Evolutionary conservation across 805 yeast genomes (phyloP), one percentile per base, ranked within the genome.

Genomic region (Myxozyma vanderwaltii): DNA sequence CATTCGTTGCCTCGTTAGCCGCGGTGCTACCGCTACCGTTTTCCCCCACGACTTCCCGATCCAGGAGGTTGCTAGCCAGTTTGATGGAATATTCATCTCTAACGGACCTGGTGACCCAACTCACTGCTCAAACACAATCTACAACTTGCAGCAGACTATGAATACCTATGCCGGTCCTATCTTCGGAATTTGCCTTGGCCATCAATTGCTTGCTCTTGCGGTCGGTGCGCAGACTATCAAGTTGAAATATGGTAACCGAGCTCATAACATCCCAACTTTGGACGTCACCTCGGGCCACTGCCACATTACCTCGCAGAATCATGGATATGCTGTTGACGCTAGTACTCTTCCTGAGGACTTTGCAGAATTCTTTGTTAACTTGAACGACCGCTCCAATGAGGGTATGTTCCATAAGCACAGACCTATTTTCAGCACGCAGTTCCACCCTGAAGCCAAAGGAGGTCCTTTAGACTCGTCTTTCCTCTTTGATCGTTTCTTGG

Each of bases 381-480:
- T 92, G 76, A 94, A 94, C 74, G 99, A 94, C 75, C 86, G 90
- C 73, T 88, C 96, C 55, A 94, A 94, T 75, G 99, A 94, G 77
- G 99, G 99, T 69, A 91, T 94, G 96, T 86, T 85, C 69, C 99
- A 94, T 75, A 81, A 78, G 58, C 72, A 83, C 40, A 86, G 83
- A 74, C 99, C 99, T 53, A 88, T 92, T 56, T 94, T 92, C 77
- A 89, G 97, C 39, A 90, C 97, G 1, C 99, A 94, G 76, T 94
- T 94, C 82, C 99, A 94, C 74, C 99, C 99, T 50, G 99, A 94
- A 76, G 98, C 99, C 58, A 92, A 91, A 78, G 98, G 99, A 69
- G 99, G 99, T 68, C 99, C 99, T 59, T 81, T 88, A 70, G 99
- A 94, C 75, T 88, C 97, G 13, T 82, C 90, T 1, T 89, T 84